Conservation (phyloP, 2,329 filamentous ascomycete species). For the Rutstroemia sp. region DNA sequence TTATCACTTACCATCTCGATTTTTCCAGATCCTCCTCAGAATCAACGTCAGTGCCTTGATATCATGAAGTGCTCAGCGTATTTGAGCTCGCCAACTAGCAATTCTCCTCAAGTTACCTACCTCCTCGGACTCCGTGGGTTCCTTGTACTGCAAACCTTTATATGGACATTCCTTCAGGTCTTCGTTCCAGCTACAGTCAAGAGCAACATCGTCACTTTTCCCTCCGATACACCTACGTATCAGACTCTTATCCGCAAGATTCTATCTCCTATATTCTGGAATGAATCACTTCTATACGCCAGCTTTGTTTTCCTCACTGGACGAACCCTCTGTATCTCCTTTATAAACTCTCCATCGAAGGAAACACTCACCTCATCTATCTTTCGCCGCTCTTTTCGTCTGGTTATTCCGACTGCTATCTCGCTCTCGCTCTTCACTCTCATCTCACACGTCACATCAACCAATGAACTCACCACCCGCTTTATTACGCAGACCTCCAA, state of each 20-base stretch:
- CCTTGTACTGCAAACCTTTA: slow-evolving; percentile 31
- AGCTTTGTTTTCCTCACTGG: slow-evolving; percentile 39
- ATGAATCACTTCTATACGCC: slow-evolving; percentile 37
- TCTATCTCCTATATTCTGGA: slow-evolving; percentile 37
- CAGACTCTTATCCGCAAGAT: slow-evolving; percentile 37
- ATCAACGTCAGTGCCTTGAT: no score
- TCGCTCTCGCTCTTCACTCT: slow-evolving; percentile 34
- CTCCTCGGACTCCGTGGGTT: slow-evolving; percentile 5
- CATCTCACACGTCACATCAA: slow-evolving; percentile 29
- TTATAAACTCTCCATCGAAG: slow-evolving; percentile 31
- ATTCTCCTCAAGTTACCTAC: not conserved
- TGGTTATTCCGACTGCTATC: slow-evolving; percentile 35
- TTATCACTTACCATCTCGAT: no score
- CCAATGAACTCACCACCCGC: slow-evolving; percentile 29
- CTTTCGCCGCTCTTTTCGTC: slow-evolving; percentile 35
- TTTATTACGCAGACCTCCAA: slow-evolving; percentile 34
- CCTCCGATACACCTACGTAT: slow-evolving; percentile 32
- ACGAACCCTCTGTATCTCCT: slow-evolving; percentile 35
- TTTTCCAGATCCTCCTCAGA: no score
- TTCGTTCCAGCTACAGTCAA: slow-evolving; percentile 36
- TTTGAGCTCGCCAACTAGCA: not conserved
- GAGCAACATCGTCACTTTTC: slow-evolving; percentile 17
- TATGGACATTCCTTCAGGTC: slow-evolving; percentile 38
- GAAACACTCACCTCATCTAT: slow-evolving; percentile 33
- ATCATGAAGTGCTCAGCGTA: not conserved